phyloP scores from a whole-genome alignment of 139 green algal genomes.

The Auxenochlorella pyrenoidosa region DNA sequence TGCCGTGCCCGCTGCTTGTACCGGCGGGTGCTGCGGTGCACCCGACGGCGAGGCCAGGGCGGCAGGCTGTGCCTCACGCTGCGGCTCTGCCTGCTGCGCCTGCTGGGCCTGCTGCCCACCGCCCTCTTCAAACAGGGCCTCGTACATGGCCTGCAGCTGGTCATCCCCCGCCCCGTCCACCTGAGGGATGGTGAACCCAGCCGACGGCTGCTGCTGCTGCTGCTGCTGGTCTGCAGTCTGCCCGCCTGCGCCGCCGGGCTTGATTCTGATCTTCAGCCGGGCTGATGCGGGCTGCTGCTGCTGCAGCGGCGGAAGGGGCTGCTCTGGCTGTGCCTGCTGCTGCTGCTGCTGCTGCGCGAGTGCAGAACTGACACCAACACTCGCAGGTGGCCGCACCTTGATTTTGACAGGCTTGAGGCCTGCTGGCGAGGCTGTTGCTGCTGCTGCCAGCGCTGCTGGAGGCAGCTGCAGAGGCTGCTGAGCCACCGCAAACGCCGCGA shows the following conservation, averaged over 20 bases:
- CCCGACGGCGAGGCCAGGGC: background rate
- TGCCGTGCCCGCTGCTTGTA: background rate
- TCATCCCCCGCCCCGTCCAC: slow-evolving; percentile 44
- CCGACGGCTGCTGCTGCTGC: background rate
- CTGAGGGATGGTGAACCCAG: slow-evolving; percentile 32
- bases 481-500: slow-evolving; percentile 14
- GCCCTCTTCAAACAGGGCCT: background rate
- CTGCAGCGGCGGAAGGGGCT: background rate
- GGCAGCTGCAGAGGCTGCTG: slow-evolving; percentile 18
- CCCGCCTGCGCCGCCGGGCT: background rate
- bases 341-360: background rate
- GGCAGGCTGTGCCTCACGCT: background rate
- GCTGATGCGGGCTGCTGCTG: background rate
- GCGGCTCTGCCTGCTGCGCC: background rate
- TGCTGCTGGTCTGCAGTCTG: background rate
- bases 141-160: slow-evolving; percentile 10
- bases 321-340: background rate
- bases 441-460: background rate
- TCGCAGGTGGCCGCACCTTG: background rate
- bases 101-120: background rate
- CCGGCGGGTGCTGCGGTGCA: background rate
- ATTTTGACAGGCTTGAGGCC: background rate
- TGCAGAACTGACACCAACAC: too few relatives aligned
- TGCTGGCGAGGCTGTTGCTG: background rate
- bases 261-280: slow-evolving; percentile 10